Conservation (phyloP, 805 yeast species). For the Ascoidea asiatica region DNA sequence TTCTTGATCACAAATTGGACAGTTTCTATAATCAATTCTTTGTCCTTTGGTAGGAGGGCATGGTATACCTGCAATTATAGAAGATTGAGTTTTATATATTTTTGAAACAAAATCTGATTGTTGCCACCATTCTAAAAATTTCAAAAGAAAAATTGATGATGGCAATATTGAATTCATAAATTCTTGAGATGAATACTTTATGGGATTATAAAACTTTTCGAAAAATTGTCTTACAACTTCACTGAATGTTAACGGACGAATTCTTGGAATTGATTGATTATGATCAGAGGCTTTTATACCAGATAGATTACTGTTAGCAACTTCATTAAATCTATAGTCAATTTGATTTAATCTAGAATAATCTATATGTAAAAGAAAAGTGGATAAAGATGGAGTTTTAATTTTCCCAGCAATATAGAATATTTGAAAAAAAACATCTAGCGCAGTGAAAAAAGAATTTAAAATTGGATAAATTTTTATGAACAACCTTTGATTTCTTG, state of each 20-base stretch:
- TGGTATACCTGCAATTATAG: constrained; percentile 2
- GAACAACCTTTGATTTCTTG: too few species aligned
- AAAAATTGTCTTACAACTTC: constrained; percentile 8
- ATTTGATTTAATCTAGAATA: constrained; percentile 46
- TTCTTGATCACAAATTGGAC: constrained; percentile 57
- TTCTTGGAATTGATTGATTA: constrained; percentile 7
- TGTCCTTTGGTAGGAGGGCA: not conserved
- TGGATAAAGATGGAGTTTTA: constrained; percentile 50
- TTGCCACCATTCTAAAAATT: constrained; percentile 12
- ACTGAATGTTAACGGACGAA: constrained; percentile 8
- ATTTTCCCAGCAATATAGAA: constrained; percentile 53
- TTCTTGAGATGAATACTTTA: constrained; percentile 2
- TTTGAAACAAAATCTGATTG: constrained; percentile 6
- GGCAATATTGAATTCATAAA: constrained; percentile 8
- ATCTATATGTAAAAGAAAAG: constrained; percentile 45
- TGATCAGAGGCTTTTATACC: constrained; percentile 4
- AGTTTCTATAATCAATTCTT: constrained; percentile 16
- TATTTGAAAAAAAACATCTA: constrained; percentile 45
- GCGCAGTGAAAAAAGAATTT: constrained; percentile 29
- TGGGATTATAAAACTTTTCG: constrained; percentile 5
- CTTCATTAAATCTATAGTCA: constrained; percentile 32
- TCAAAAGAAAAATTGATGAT: constrained; percentile 8
- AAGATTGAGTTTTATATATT: not conserved
- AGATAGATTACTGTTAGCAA: not conserved
- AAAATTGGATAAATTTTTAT: constrained; percentile 50